Conservation (phyloP, 2,329 filamentous ascomycete species). For the Madurella mycetomatis region DNA sequence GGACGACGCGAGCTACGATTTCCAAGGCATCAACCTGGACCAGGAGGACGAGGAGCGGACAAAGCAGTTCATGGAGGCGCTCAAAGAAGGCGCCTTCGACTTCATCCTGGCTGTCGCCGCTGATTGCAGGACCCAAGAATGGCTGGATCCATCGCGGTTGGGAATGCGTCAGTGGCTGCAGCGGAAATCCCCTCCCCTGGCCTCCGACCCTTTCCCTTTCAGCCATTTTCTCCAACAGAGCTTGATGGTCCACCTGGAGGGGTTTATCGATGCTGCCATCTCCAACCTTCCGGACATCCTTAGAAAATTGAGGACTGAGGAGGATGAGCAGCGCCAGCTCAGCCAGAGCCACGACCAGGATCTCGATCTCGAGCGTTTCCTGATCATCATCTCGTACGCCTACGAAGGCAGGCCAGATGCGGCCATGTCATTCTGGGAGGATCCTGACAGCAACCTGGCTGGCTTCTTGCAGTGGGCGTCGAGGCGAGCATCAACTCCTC, state of each 20-base stretch:
- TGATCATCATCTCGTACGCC: conserved; percentile 86
- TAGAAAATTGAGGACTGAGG: conserved; percentile 77
- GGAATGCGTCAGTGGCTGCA: conserved; percentile 80
- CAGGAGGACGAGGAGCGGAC: conserved; percentile 67
- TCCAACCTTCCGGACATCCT: conserved; percentile 92
- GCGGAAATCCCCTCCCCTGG: conserved; percentile 68
- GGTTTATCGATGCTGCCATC: conserved; percentile 87
- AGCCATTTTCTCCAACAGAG: conserved; percentile 67
- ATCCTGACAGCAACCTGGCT: conserved; percentile 86
- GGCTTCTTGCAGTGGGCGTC: conserved; percentile 98
- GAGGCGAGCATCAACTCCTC: conserved; percentile 86
- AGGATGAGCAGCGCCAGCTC: conserved; percentile 78
- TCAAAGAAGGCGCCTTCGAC: conserved; percentile 88
- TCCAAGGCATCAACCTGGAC: conserved; percentile 60
- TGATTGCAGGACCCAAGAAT: conserved; percentile 74
- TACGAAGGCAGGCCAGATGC: conserved; percentile 83
- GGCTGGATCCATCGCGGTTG: conserved; percentile 81
- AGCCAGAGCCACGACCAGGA: conserved; percentile 63
- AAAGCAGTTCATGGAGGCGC: conserved; percentile 66
- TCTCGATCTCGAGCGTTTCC: conserved; percentile 78
- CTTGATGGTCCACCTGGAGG: conserved; percentile 77
- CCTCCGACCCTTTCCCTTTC: conserved; percentile 63
- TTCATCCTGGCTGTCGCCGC: conserved; percentile 82
- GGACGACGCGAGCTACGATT: conserved; percentile 60
- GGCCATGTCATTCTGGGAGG: conserved; percentile 84